Evolutionary conservation across 352 stramenopile genomes (phyloP), one percentile per base, ranked within the genome.

Genomic region (Globisporangium yorkense): DNA sequence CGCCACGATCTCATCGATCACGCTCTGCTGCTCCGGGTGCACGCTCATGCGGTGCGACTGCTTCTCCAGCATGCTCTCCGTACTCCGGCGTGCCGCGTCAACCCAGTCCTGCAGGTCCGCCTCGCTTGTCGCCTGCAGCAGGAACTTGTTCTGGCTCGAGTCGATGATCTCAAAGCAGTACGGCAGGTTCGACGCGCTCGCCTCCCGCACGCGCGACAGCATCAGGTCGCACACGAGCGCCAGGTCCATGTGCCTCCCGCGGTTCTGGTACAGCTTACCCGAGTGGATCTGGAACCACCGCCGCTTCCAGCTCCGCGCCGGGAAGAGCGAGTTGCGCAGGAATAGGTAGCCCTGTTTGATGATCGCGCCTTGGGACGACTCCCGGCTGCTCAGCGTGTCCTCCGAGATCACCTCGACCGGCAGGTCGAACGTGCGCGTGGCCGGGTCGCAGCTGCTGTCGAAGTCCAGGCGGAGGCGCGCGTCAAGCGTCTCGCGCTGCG

Each of bases 231-330:
- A 95, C 51, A 95, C 75, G 20, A 95, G 75, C 2, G 68, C 72
- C 9, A 91, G 29, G 55, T 88, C 87, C 64, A 87, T 81, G 61
- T 95, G 73, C 39, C 88, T 90, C n/a, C 70, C 72, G n/a, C 71
- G 67, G 40, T 80, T 91, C 41, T 90, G 82, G 31, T 92, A 95
- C 33, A 95, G 65, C 51, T 95, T 95, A 21, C 86, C 83, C 9
- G 70, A 76, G 71, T 93, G 81, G 59, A 95, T 95, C 55, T 95
- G 80, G 64, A 92, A 95, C 85, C 85, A 95, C 4, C 80, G 74
- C 13, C 85, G 76, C 61, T 95, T 95, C 83, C 83, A 95, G 54
- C 78, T 93, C 24, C 84, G 72, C 6, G 83, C 71, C 37, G 85
- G 83, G 63, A 95, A 95, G 57, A 92, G 74, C 4, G 81, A 73